These are phyloP conservation scores for Tulasnella sp. DNA, from an alignment of 768 basidiomycete species.

Conservation along the genomic window DNA sequence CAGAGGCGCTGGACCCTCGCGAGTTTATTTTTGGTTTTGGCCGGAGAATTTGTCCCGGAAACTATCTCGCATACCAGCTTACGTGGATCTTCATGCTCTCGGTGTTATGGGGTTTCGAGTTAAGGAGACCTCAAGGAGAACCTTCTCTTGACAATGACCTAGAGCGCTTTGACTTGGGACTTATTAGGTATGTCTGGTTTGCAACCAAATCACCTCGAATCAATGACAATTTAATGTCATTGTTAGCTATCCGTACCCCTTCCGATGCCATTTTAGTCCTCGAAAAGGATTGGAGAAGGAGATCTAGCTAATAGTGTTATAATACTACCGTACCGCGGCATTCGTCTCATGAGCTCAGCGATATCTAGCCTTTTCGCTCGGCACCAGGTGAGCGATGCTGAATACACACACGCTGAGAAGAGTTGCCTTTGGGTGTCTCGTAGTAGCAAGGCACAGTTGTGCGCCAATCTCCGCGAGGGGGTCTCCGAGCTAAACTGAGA, in stretches of 20 bases:
- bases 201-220: no score
- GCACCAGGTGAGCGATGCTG: no score
- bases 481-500: no score
- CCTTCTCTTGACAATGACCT: background rate
- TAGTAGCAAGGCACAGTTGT: no score
- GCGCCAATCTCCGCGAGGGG: no score
- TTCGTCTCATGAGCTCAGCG: no score
- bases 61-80: background rate
- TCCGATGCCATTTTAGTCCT: background rate
- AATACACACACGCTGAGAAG: no score
- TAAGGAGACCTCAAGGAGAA: background rate
- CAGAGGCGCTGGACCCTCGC: background rate
- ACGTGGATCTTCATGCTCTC: background rate
- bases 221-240: no score
- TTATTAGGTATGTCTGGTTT: background rate
- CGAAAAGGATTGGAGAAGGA: background rate
- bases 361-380: no score
- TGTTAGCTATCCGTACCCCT: background rate
- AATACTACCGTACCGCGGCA: background rate
- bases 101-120: background rate
- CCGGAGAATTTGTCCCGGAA: slow-evolving; percentile 1
- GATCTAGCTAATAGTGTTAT: background rate
- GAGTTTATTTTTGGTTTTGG: slow-evolving; percentile 4
- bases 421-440: no score
- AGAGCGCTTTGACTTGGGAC: background rate